Evolutionary conservation across 805 yeast species (phyloP).

Genomic region (Naumovozyma baii): DNA sequence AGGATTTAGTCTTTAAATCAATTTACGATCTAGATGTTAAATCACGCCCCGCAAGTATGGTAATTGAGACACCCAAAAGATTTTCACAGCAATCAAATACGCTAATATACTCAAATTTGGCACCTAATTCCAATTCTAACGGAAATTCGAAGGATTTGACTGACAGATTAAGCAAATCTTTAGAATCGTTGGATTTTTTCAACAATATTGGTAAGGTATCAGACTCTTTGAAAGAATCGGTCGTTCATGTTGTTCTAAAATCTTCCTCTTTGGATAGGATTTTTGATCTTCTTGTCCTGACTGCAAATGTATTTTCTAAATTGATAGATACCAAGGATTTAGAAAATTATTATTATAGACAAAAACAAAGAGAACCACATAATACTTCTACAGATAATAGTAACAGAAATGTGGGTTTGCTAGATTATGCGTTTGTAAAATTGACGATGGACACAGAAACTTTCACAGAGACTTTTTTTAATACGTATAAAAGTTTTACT

Average conservation of each 20-base stretch:
- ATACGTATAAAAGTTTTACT: conserved; percentile 59
- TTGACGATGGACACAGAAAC: conserved; percentile 54
- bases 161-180: conserved; percentile 16
- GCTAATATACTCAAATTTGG: conserved; percentile 3
- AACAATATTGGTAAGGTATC: conserved; percentile 25
- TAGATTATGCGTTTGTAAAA: conserved; percentile 35
- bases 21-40: conserved; percentile 28
- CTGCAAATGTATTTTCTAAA: conserved; percentile 48
- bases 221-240: conserved; percentile 29
- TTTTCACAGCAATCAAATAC: conserved; percentile 31
- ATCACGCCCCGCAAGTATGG: conserved; percentile 39
- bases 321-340: conserved; percentile 36
- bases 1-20: conserved; percentile 52
- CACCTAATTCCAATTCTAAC: conserved; percentile 1
- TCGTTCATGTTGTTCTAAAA: conserved; percentile 43
- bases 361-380: conserved; percentile 17
- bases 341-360: conserved; percentile 27
- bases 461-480: conserved; percentile 58
- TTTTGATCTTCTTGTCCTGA: conserved; percentile 70
- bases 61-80: conserved; percentile 38
- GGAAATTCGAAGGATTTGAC: conserved; percentile 18
- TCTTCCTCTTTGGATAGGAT: conserved; percentile 68
- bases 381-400: not conserved
- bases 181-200: conserved; percentile 26
- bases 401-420: conserved; percentile 8